These are phyloP conservation scores for Candida glucosophila DNA, from an alignment of 1,139 yeast genomes.

Conservation along the genomic window DNA sequence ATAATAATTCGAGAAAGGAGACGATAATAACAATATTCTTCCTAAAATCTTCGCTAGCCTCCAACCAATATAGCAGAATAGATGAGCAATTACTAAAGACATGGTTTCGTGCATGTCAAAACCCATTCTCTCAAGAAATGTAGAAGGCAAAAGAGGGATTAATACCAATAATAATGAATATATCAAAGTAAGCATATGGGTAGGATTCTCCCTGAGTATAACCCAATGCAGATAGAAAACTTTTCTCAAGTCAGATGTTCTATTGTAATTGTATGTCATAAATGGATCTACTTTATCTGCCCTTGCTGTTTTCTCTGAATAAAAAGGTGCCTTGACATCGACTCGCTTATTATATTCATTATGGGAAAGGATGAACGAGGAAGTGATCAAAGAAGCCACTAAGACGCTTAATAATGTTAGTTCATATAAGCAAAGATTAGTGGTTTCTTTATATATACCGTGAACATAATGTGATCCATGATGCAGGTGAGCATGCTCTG, in stretches of 20 bases:
- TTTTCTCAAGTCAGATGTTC: constrained; percentile 19
- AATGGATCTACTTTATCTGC: constrained; percentile 15
- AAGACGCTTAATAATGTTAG: constrained; percentile 18
- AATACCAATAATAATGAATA: constrained; percentile 36
- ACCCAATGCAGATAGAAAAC: constrained; percentile 55
- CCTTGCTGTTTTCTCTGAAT: constrained; percentile 11
- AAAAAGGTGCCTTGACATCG: constrained; percentile 12
- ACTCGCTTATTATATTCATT: constrained; percentile 30
- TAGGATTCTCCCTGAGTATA: constrained; percentile 37
- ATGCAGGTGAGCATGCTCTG: constrained; percentile 19
- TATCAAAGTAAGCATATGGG: constrained; percentile 52
- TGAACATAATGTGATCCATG: constrained; percentile 47
- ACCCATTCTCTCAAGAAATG: constrained; percentile 19
- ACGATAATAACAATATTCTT: constrained; percentile 42
- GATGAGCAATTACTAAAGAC: constrained; percentile 39
- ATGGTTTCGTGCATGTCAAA: constrained; percentile 41
- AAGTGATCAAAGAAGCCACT: constrained; percentile 26
- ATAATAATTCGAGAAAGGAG: constrained; percentile 37
- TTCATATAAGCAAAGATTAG: constrained; percentile 27
- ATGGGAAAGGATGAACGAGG: constrained; percentile 25
- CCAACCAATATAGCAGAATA: constrained; percentile 49
- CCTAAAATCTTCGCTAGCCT: constrained; percentile 43
- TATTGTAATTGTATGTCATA: constrained; percentile 4
- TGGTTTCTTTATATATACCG: constrained; percentile 26
- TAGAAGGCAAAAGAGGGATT: constrained; percentile 25